Percentiles rank a stretch among this genome's conserved stretches.
phyloP scores from a whole-genome alignment of 164 flowering plant genomes.

The Piper betle region DNA sequence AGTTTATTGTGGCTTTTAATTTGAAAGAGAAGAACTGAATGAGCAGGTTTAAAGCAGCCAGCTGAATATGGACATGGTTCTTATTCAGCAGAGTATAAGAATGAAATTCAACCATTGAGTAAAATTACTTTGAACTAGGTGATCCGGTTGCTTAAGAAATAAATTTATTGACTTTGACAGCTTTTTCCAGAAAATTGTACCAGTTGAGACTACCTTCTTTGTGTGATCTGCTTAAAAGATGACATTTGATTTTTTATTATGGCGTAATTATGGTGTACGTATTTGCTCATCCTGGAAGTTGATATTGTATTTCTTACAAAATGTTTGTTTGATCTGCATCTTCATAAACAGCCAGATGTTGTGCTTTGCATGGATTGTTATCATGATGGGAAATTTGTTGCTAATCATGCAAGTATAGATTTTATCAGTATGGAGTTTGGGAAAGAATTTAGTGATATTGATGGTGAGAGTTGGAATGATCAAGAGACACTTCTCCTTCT shows the following conservation, averaged over 20 bases:
- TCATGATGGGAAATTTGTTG: conserved; percentile 72
- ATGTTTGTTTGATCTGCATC: not conserved
- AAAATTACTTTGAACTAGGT: not conserved
- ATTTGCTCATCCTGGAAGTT: not conserved
- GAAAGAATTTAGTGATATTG: not conserved
- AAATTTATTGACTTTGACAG: not conserved
- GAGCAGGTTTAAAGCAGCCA: too few species aligned
- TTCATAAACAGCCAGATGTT: conserved; percentile 52
- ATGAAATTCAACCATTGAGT: too few species aligned
- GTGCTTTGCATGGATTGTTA: conserved; percentile 72
- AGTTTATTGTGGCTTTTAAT: too few species aligned
- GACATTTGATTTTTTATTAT: not conserved
- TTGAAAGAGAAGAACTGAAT: too few species aligned
- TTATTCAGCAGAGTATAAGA: too few species aligned
- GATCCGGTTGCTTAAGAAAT: not conserved
- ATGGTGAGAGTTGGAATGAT: conserved; percentile 1
- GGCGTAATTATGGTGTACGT: not conserved
- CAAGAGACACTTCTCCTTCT: not conserved
- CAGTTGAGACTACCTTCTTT: not conserved
- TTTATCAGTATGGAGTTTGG: not conserved
- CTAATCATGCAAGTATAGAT: conserved; percentile 60
- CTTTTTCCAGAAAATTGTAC: not conserved
- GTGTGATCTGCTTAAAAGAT: not conserved
- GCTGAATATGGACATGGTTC: too few species aligned
- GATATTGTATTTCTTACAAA: not conserved